These are phyloP conservation scores for Hondaea fermentalgiana DNA, from an alignment of 108 stramenopile species.

Conservation along the genomic window DNA sequence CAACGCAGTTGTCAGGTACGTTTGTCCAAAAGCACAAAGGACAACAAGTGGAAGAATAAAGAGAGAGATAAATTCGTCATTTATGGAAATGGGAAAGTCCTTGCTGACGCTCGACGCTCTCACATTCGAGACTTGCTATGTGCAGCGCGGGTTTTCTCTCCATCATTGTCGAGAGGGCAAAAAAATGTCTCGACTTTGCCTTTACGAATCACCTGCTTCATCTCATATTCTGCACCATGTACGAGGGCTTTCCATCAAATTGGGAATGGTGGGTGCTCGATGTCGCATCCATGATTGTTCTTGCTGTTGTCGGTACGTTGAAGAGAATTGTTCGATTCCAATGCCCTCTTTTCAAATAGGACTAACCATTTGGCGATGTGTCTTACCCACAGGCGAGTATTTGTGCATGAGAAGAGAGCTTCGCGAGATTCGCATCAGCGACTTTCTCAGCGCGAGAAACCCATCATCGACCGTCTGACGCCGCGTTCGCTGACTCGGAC, in stretches of 20 bases:
- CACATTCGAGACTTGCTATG: too few species aligned
- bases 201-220: not conserved
- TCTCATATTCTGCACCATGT: not conserved
- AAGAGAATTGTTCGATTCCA: too few species aligned
- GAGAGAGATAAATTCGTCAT: too few species aligned
- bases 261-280: constrained; percentile 16
- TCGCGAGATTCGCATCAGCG: constrained; percentile 15
- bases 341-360: too few species aligned
- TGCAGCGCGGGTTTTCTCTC: not conserved
- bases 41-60: too few species aligned
- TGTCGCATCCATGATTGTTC: not conserved
- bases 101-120: too few species aligned
- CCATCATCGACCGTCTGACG: not conserved
- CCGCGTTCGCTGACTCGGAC: too few species aligned
- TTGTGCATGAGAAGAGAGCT: constrained; percentile 5
- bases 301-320: constrained; percentile 8
- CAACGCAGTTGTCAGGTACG: not conserved
- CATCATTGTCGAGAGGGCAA: not conserved
- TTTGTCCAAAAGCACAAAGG: not conserved
- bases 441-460: not conserved
- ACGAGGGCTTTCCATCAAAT: not conserved
- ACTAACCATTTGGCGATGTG: too few species aligned
- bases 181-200: constrained; percentile 4
- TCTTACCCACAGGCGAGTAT: not conserved
- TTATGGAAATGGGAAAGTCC: too few species aligned